These are phyloP conservation scores for Phytopythium mirpurense DNA, from an alignment of 352 stramenopile species.

Conservation along the genomic window DNA sequence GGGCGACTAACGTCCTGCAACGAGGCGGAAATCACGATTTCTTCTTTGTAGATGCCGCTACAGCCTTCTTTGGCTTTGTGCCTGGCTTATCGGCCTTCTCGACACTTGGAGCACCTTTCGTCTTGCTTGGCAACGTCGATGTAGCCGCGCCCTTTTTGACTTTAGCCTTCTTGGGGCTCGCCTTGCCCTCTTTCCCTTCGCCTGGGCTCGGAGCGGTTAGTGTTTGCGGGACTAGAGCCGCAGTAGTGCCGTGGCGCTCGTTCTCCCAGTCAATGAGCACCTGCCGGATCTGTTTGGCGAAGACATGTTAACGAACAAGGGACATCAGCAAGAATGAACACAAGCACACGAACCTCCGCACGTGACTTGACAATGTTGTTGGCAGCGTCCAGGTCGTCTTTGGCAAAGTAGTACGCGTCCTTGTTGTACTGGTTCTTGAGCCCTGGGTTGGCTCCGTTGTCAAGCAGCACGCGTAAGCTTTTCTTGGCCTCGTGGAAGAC, in stretches of 20 bases:
- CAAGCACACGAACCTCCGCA: constrained; percentile 41
- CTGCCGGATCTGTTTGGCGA: constrained; percentile 45
- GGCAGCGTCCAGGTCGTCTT: constrained; percentile 85
- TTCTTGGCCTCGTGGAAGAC: constrained; percentile 87
- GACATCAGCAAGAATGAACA: neutral
- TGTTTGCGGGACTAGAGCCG: constrained; percentile 1
- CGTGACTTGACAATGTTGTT: constrained; percentile 75
- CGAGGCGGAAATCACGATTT: too few species aligned
- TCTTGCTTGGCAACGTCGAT: neutral
- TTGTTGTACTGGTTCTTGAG: constrained; percentile 91
- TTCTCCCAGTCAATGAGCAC: constrained; percentile 68
- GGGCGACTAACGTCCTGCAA: too few species aligned
- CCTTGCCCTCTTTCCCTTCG: constrained; percentile 15
- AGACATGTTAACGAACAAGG: neutral
- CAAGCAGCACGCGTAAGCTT: constrained; percentile 58
- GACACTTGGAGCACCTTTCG: neutral
- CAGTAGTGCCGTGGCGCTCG: constrained; percentile 22
- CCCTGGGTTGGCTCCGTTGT: constrained; percentile 73
- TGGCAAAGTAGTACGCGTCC: constrained; percentile 84
- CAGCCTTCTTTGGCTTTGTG: neutral
- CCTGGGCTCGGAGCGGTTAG: neutral
- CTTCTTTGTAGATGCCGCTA: neutral
- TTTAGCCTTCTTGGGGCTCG: constrained; percentile 19
- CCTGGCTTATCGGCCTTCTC: neutral
- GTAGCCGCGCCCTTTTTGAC: constrained; percentile 12